Evolutionary conservation across 1,284 basidiomycete genomes (phyloP).

Genomic region (Irpex sp.): DNA sequence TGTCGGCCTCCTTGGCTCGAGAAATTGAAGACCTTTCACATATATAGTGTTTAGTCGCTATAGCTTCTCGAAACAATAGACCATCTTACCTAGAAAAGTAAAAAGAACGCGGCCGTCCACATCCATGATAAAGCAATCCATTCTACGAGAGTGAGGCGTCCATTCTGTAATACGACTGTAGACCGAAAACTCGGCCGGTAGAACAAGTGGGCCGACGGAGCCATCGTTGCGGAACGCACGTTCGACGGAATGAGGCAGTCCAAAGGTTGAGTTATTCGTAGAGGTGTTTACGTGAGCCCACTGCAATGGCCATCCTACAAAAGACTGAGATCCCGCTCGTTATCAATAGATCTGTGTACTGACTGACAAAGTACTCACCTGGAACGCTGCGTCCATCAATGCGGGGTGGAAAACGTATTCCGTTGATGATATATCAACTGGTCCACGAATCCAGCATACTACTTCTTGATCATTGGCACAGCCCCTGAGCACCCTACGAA

Average conservation of each 20-base stretch:
- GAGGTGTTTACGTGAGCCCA: background rate
- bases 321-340: background rate
- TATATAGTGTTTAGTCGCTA: background rate
- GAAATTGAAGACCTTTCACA: conserved; percentile 6
- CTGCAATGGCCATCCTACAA: background rate
- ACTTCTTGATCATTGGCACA: conserved; percentile 6
- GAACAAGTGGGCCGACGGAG: conserved; percentile 11
- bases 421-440: background rate
- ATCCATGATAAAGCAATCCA: conserved; percentile 13
- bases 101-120: conserved; percentile 7
- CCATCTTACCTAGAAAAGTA: conserved; percentile 7
- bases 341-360: background rate
- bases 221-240: conserved; percentile 19
- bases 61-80: background rate
- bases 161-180: conserved; percentile 15
- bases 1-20: conserved; percentile 7
- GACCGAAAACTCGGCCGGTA: conserved; percentile 16
- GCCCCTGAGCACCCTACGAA: conserved; percentile 7
- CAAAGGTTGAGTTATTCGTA: background rate
- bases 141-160: conserved; percentile 11
- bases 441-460: conserved; percentile 3
- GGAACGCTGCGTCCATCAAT: conserved; percentile 3
- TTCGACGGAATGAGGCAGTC: conserved; percentile 17
- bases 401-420: conserved; percentile 2
- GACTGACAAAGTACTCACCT: background rate